These are phyloP conservation scores for Tirmania nivea DNA, from an alignment of 495 filamentous ascomycete species.

Conservation along the genomic window DNA sequence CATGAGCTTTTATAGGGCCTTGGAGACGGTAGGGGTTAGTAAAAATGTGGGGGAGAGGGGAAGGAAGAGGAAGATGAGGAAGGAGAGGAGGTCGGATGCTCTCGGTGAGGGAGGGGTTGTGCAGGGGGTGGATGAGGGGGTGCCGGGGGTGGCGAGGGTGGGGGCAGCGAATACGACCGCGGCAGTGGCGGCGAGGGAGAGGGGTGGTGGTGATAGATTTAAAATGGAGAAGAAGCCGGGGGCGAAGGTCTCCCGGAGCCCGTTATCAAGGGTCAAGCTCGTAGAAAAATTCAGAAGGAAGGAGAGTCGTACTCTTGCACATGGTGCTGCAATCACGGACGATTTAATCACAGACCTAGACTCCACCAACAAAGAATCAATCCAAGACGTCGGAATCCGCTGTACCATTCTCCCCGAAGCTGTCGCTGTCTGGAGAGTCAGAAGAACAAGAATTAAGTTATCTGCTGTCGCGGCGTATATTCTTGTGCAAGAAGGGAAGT, in stretches of 20 bases:
- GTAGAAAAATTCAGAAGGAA: too few relatives aligned
- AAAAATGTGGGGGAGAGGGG: slow-evolving; percentile 8
- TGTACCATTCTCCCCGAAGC: slow-evolving; percentile 43
- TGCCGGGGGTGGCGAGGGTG: slow-evolving; percentile 16
- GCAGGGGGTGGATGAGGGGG: slow-evolving; percentile 12
- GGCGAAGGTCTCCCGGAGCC: background rate
- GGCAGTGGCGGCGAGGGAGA: background rate
- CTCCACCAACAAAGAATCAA: background rate
- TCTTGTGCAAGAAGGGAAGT: slow-evolving; percentile 32
- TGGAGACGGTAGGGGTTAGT: slow-evolving; percentile 22
- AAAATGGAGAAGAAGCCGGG: background rate
- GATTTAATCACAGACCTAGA: too few relatives aligned
- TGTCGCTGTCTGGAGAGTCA: slow-evolving; percentile 47
- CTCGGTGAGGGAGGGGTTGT: slow-evolving; percentile 8
- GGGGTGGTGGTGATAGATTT: background rate
- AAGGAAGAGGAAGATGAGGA: slow-evolving; percentile 2
- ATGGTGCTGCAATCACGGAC: background rate
- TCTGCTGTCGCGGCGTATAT: slow-evolving; percentile 46
- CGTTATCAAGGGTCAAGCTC: background rate
- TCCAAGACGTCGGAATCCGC: slow-evolving; percentile 30
- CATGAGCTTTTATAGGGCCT: slow-evolving; percentile 40
- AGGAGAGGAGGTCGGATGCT: background rate
- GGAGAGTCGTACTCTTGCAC: background rate
- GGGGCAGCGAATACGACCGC: slow-evolving; percentile 5
- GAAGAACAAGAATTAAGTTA: slow-evolving; percentile 33